Evolutionary conservation across 495 filamentous ascomycete genomes (phyloP), one percentile per base, ranked within the genome.

Genomic region (Alectoria sarmentosa): DNA sequence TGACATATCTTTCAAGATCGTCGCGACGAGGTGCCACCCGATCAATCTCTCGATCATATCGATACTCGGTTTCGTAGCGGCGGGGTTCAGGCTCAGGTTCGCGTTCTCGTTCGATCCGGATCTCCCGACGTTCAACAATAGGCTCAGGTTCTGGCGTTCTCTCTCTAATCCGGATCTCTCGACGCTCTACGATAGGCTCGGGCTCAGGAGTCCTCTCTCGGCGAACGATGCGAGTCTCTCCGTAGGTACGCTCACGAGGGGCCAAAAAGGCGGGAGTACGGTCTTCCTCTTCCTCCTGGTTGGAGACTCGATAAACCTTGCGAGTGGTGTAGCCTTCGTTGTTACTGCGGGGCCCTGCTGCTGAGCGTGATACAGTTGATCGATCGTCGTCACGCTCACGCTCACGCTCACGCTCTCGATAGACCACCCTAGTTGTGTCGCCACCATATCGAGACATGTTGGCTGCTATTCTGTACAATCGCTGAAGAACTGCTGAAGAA

Each of bases 1-100:
- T 83, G 72, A 83, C 80, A 72, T 86, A 88, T 67, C 77, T 81
- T 72, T 86, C 84, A 26, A 87, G 70, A 55, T 85, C 83, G 38
- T 75, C 73, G 28, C 69, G 69, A 59, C 72, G 52, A 55, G 52
- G 52, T n/a, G 52, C 52, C 34, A 55, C 17, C 30, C 52, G 73
- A 65, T 86, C 84, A 69, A 83, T 82, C 37, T 87, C 82, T 60
- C 83, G 76, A 63, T 85, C 82, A 54, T 80, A 82, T 46, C 74
- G 72, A 64, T 75, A 74, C 58, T 76, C 72, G 54, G 73, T 60
- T 63, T 65, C 75, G 61, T 76, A 76, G 65, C 74, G 77, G 21
- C 77, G 76, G 70, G 82, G 80, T 36, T 85, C 82, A 58, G 80
- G 66, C 65, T 82, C 78, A 36, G 74, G 73, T 38, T 82, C 78